Base-by-base conservation (phyloP, 225 moss, liverwort and hornwort species). In the Lunularia cruciata region DNA sequence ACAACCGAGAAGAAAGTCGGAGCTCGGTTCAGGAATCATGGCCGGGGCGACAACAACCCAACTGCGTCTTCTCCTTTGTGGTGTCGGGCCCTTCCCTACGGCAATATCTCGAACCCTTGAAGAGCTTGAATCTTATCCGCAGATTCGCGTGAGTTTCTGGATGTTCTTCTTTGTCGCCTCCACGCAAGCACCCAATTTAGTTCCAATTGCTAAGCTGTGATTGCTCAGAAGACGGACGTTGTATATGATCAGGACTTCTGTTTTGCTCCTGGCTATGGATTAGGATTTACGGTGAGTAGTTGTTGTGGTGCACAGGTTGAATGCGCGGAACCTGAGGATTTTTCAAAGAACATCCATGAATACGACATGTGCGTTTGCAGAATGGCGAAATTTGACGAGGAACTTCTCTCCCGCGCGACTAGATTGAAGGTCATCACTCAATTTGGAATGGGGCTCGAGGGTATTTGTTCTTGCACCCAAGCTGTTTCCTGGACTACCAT, bases 401-500 rank as follows among this genome's bases (percentile, higher is more conserved):
- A 73, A 14, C 60, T 75, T 8, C 77, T 92, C 63, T 83, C 78
- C 22, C 83, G 79, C 23, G 90, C 80, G 25, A 78, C 72, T 60
- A 85, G 64, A 54, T 47, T 92, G 63, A 85, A 86, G 69, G 76
- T 90, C 42, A 77, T 92, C 58, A 67, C 86, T 60, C 92, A 92
- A 63, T 92, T 85, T 68, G 92, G 92, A 14, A 86, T 92, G 74
- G 92, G 92, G 15, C 76, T 92, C 14, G 92, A 92, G 48, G 90
- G 92, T 88, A 79, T 34, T 42, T 19, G 43, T 32, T 14, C 14
- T 13, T 52, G 23, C 18, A 8, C 38, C 63, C 40, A 40, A 40
- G 40, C 40, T 40, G n/a, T n/a, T n/a, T n/a, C n/a, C n/a, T n/a
- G n/a, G n/a, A n/a, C n/a, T n/a, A n/a, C n/a, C n/a, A n/a, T n/a